Evolutionary conservation across 2,329 filamentous ascomycete genomes (phyloP), one percentile per base, ranked within the genome.

Genomic region (Epicoccum sorghinum): DNA sequence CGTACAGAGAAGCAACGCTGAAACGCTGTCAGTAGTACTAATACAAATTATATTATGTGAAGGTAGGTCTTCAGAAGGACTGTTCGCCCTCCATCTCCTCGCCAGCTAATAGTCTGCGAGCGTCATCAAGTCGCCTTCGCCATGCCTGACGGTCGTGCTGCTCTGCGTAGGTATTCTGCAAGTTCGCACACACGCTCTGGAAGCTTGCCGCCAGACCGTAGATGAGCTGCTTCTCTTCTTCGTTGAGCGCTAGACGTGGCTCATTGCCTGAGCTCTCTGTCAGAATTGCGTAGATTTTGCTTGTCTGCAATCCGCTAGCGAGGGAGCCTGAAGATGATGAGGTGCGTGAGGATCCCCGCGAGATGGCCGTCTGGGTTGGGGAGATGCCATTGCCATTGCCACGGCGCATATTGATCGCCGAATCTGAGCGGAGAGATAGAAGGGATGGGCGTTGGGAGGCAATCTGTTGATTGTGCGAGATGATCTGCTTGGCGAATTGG

Each of bases 101-200:
- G 4, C 90, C 90, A 61, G 93, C 90, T 27, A 96, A 78, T 3
- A 90, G 83, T 47, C 84, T 82, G 55, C 87, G 85, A 4, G 91
- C 92, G 47, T 86, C 84, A 61, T 96, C 90, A 45, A 96, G 81
- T 61, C 89, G 82, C 59, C 89, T 80, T 55, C 91, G 81, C 72
- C 89, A 86, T 55, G 88, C 80, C 49, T 86, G 80, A 44, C 82
- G 83, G 62, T 90, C 84, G 57, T 84, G 75, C 33, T 72, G 67
- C 81, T 82, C 51, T 77, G 80, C 47, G 70, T 77, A 57, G 44
- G 69, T 75, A 57, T 69, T 70, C 65, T 84, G 82, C 55, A 86
- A 68, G 52, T 78, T 76, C 33, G 74, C 71, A 49, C 82, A 83
- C 4, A 85, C 80, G 55, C 80, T 75, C 54, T 85, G 76, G 32